Conservation (phyloP, 768 basidiomycete genomes). For the Cantharellus cinnabarinus region DNA sequence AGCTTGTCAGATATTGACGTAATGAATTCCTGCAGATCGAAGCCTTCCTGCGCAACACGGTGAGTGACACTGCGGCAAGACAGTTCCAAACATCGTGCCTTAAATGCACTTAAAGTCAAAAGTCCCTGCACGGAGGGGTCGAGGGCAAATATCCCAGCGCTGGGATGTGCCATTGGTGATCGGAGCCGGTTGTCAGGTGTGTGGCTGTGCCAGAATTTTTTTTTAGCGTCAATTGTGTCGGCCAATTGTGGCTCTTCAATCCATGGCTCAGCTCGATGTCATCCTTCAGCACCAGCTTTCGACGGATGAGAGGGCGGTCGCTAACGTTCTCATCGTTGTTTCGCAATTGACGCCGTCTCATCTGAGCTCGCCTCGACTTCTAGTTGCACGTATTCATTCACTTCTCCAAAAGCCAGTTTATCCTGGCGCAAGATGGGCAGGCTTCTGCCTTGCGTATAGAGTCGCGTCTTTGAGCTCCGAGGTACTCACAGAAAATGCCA, state of each 20-base stretch:
- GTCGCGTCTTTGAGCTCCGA: constrained; percentile 36
- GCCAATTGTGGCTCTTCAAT: neutral
- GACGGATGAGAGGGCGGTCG: constrained; percentile 39
- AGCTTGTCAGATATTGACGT: constrained; percentile 70
- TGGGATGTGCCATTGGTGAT: neutral
- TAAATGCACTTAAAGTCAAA: constrained; percentile 14
- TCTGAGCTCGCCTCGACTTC: constrained; percentile 50
- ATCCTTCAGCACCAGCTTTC: constrained; percentile 53
- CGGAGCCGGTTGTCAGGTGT: neutral
- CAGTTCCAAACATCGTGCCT: neutral
- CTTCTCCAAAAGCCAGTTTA: constrained; percentile 53
- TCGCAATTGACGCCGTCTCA: constrained; percentile 30
- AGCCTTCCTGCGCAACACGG: constrained; percentile 41
- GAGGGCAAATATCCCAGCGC: constrained; percentile 19
- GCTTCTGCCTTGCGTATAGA: constrained; percentile 50
- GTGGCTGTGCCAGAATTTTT: neutral
- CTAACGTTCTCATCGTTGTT: constrained; percentile 39
- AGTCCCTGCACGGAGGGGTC: constrained; percentile 30
- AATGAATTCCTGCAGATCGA: constrained; percentile 82
- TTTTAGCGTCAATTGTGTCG: neutral
- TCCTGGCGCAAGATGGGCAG: constrained; percentile 60
- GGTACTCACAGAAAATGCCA: constrained; percentile 48
- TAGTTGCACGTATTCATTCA: constrained; percentile 52
- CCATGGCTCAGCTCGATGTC: constrained; percentile 21
- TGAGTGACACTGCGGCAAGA: neutral